Base-by-base conservation (phyloP, 768 basidiomycete species). In the Lanmaoa rubissima region DNA sequence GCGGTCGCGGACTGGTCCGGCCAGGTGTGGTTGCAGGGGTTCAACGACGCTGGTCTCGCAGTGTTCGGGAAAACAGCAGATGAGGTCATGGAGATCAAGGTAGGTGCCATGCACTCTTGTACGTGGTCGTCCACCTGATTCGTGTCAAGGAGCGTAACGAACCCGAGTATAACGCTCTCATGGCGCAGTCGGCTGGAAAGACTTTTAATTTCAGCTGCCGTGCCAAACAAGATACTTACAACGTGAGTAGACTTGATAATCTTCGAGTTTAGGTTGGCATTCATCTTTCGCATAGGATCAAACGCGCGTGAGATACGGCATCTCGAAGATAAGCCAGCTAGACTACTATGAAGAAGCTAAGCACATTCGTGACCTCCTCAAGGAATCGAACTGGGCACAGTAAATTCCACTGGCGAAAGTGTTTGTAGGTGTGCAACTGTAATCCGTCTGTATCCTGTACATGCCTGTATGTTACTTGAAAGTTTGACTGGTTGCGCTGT, bases 11-110 rank as follows among this genome's bases (percentile, higher is more conserved):
- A 99, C 71, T 83, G 86, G 75, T 90, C 92, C 17, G 87, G 85
- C 21, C 92, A 95, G 71, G 81, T 85, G 17, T 98, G 96, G 96
- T 76, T 98, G 44, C 91, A 92, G 60, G 93, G 90, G 4, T 99
- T 99, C 79, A 96, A 99, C 69, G 96, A 98, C 7, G 84, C 88
- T 35, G 97, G 94, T 5, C 71, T 84, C 51, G 74, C 77, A 5
- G 73, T 99, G 16, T 86, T 98, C 59, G 88, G 84, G 28, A 87
- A 84, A 75, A 74, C 82, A 34, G 96, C 92, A 12, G 83, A 94
- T 63, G 87, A 94, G 14, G 69, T 98, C 42, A 72, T 86, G 53
- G 79, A 78, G n/a, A 78, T 94, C 59, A 90, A 82, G 78, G 92
- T 90, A 48, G 6, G 52, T 28, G 40, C 4, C 2, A 46, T 13